phyloP scores from a whole-genome alignment of 495 filamentous ascomycete genomes.

The Viridothelium virens region DNA sequence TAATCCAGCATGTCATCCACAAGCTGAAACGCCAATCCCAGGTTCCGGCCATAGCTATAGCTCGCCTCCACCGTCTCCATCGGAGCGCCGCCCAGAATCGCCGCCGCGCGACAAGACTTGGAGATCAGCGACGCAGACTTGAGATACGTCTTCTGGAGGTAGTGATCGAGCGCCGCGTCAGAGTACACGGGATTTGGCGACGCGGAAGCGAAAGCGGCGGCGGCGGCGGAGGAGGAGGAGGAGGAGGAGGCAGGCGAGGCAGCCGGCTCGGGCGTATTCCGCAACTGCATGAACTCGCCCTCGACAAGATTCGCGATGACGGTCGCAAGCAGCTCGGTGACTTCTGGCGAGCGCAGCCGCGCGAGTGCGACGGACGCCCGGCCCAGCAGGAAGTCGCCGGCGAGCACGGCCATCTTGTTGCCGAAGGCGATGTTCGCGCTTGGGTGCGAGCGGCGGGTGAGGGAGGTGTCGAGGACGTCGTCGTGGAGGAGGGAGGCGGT shows the following conservation, averaged over 20 bases:
- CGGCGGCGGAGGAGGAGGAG: too few species aligned
- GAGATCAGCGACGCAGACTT: slow-evolving; percentile 94
- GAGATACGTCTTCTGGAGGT: slow-evolving; percentile 97
- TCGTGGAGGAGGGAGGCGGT: slow-evolving; percentile 95
- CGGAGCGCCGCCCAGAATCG: slow-evolving; percentile 70
- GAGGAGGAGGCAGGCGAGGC: too few species aligned
- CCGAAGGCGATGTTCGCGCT: slow-evolving; percentile 91
- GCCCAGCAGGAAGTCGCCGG: slow-evolving; percentile 89
- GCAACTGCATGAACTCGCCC: slow-evolving; percentile 98
- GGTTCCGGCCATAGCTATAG: slow-evolving; percentile 82
- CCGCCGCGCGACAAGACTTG: slow-evolving; percentile 86
- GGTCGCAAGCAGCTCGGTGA: slow-evolving; percentile 86
- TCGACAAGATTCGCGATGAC: slow-evolving; percentile 97
- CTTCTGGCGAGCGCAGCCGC: slow-evolving; percentile 81
- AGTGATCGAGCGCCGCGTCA: slow-evolving; percentile 81
- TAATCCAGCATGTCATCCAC: slow-evolving; percentile 99
- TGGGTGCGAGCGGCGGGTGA: slow-evolving; percentile 68
- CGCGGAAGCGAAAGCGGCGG: too few species aligned
- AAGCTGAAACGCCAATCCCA: slow-evolving; percentile 94
- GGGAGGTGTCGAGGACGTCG: slow-evolving; percentile 92
- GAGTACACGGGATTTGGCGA: slow-evolving; percentile 61
- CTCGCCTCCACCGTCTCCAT: slow-evolving; percentile 79
- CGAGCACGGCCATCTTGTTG: slow-evolving; percentile 97
- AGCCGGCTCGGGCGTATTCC: slow-evolving; percentile 64
- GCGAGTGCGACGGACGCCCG: slow-evolving; percentile 90